phyloP scores from a whole-genome alignment of 345 rosid genomes.

The Angophora floribunda region DNA sequence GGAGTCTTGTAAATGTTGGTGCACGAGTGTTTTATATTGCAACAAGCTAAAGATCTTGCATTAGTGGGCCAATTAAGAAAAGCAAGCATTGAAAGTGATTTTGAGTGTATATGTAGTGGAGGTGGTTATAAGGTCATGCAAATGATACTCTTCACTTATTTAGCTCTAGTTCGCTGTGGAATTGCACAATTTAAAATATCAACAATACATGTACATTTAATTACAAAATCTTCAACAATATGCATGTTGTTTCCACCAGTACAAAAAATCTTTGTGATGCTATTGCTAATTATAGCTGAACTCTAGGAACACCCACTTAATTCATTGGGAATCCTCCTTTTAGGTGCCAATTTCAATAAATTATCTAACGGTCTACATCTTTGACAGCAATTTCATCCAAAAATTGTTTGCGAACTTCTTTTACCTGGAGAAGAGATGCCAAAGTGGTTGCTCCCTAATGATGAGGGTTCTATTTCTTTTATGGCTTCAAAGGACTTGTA shows the following conservation, averaged over 20 bases:
- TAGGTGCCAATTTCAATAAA: not conserved
- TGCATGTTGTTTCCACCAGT: not conserved
- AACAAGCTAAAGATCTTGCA: not conserved
- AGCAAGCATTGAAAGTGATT: not conserved
- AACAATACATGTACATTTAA: not conserved
- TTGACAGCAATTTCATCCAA: not conserved
- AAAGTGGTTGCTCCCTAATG: not conserved
- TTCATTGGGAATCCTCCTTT: not conserved
- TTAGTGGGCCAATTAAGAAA: not conserved
- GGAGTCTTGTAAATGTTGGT: not conserved
- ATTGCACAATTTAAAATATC: not conserved
- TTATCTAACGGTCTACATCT: not conserved
- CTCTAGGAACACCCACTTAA: not conserved
- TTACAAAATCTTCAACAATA: not conserved
- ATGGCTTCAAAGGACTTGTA: not conserved
- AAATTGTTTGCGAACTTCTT: not conserved
- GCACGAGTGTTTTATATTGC: not conserved
- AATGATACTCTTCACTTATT: not conserved
- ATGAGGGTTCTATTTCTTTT: not conserved
- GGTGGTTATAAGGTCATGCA: not conserved
- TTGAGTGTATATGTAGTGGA: not conserved
- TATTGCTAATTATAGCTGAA: not conserved
- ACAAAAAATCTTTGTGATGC: not conserved
- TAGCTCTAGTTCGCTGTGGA: not conserved
- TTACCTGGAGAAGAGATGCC: not conserved